A percentile compares a stretch with the other conserved stretches of the same genome.
phyloP scores from a whole-genome alignment of 371 early-diverging fungal genomes.

The Mortierella sp. region DNA sequence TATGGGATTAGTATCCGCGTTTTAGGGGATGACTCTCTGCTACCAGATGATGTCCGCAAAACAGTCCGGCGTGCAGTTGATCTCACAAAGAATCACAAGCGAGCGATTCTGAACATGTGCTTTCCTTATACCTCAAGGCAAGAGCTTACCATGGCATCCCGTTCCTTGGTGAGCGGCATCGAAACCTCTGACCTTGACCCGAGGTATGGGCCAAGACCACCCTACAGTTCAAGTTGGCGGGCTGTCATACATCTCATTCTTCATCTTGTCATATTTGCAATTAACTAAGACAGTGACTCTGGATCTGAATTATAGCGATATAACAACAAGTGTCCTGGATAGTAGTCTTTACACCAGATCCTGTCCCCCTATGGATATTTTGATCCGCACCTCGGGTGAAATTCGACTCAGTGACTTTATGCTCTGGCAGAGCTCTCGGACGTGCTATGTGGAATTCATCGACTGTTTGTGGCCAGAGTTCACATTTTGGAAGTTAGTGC shows the following conservation, averaged over 20 bases:
- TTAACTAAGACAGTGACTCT: background rate
- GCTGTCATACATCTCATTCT: background rate
- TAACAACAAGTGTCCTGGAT: constrained; percentile 73
- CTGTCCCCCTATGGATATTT: constrained; percentile 90
- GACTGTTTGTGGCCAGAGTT: constrained; percentile 96
- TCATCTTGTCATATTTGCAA: background rate
- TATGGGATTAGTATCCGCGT: constrained; percentile 84
- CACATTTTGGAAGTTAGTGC: constrained; percentile 85
- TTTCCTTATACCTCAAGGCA: constrained; percentile 97
- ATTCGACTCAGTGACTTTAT: constrained; percentile 97
- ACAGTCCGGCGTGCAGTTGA: constrained; percentile 72
- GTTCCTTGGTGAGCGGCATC: constrained; percentile 62
- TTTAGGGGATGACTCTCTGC: constrained; percentile 80
- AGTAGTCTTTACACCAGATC: constrained; percentile 73
- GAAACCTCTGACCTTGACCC: constrained; percentile 62
- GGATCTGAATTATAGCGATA: constrained; percentile 60
- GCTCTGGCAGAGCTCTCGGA: constrained; percentile 90
- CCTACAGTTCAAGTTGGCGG: background rate
- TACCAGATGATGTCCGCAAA: constrained; percentile 74
- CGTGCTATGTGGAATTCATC: constrained; percentile 87
- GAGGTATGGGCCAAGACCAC: constrained; percentile 53
- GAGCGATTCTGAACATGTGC: constrained; percentile 92
- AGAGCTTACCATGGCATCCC: constrained; percentile 81
- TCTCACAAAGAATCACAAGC: constrained; percentile 75
- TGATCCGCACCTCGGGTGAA: constrained; percentile 98